phyloP scores from a whole-genome alignment of 2,329 filamentous ascomycete species.

The Ophioceras dolichostomum region DNA sequence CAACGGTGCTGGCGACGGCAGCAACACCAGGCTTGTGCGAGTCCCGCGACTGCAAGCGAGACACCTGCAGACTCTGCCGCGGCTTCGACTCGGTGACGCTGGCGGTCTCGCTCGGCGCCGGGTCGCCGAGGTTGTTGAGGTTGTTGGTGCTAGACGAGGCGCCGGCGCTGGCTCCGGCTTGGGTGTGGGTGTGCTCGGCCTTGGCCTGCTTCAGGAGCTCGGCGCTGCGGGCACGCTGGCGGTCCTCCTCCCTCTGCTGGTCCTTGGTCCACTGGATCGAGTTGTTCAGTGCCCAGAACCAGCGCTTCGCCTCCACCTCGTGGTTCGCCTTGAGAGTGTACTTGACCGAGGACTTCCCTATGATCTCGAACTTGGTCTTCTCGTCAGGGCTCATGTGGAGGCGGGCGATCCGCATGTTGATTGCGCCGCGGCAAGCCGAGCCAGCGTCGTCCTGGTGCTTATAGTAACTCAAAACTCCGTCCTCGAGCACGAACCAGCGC shows the following conservation, averaged over 20 bases:
- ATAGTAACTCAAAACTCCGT: constrained; percentile 96
- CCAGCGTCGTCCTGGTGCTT: constrained; percentile 97
- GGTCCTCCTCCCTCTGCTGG: constrained; percentile 83
- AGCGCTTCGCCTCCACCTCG: constrained; percentile 93
- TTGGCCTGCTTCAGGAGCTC: constrained; percentile 71
- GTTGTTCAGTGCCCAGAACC: constrained; percentile 99
- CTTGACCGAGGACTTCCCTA: constrained; percentile 96
- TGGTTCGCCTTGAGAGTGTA: constrained; percentile 97
- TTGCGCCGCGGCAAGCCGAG: constrained; percentile 90
- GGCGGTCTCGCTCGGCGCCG: constrained; percentile 37
- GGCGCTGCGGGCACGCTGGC: constrained; percentile 58
- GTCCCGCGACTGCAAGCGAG: constrained; percentile 24
- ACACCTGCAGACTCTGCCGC: constrained; percentile 31
- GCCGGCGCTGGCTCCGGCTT: too few relatives aligned
- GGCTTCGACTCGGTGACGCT: constrained; percentile 32
- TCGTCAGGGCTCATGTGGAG: constrained; percentile 95
- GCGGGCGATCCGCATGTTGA: constrained; percentile 95
- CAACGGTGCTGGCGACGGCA: constrained; percentile 27
- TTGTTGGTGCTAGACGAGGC: constrained; percentile 32
- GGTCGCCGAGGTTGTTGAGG: too few relatives aligned
- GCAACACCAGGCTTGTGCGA: constrained; percentile 14
- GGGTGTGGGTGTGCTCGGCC: constrained; percentile 52
- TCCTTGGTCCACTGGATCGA: constrained; percentile 98
- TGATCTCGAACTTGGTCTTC: constrained; percentile 95
- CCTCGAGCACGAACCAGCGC: constrained; percentile 94